Evolutionary conservation across 495 filamentous ascomycete genomes (phyloP), one percentile per base, ranked within the genome.

Genomic region (Hypoxylon crocopeplum): DNA sequence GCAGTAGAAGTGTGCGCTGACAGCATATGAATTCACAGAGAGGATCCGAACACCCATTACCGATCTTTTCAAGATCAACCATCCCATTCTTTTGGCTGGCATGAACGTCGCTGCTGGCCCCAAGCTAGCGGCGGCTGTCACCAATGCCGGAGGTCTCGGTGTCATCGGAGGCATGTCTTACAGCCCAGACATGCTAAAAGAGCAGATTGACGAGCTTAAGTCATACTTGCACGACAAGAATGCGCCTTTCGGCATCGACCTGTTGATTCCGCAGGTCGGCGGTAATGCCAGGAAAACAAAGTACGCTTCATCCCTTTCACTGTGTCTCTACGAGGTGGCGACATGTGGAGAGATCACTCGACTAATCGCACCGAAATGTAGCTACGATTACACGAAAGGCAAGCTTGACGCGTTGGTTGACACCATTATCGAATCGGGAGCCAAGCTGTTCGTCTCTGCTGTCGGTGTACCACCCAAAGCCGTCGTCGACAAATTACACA

Each of bases 41-140:
- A 79, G 88, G 79, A 86, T 96, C 75, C 88, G 88, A 64, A 98
- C 93, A 27, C 85, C 90, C 45, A 78, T 92, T 70, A 98, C 94
- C 64, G 92, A 95, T 83, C 89, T 96, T 61, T 88, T 98, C 76
- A 88, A 88, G 82, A 97, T 98, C 82, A 92, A 97, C 67, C 94
- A 98, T 78, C 94, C 94, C 24, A 80, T 98, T 71, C 80, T 98
- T 69, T 87, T 98, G 57, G 94, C 94, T 61, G 94, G 94, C 67
- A 98, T 98, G 94, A 98, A 98, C 82, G 95, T 98, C 55, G 95
- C 94, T 41, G 95, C 94, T 42, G 94, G 94, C 40, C 95, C 95
- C 39, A 96, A 93, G 83, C 86, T 98, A 70, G 95, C 94, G 34
- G 94, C 94, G 15, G 94, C 94, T 7, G 94, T 98, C 65, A 95